Evolutionary conservation across 2,329 filamentous ascomycete genomes (phyloP).

Genomic region (Colletotrichum simmondsii): DNA sequence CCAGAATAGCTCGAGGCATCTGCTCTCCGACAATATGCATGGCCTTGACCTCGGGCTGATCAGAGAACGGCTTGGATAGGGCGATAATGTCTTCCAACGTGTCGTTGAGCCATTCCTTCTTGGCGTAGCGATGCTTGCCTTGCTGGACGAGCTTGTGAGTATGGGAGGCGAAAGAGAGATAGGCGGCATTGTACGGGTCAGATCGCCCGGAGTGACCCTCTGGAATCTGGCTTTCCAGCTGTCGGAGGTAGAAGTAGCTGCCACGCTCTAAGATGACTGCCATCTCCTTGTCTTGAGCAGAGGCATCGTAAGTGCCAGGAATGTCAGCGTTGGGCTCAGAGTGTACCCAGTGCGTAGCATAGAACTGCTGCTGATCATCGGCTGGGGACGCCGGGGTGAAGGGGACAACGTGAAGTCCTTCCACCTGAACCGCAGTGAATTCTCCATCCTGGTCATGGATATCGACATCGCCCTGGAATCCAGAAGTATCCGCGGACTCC

Average conservation of each 20-base stretch:
- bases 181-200: background rate
- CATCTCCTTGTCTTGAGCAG: conserved; percentile 33
- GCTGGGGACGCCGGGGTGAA: background rate
- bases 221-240: background rate
- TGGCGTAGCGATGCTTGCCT: conserved; percentile 36
- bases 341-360: conserved; percentile 17
- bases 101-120: conserved; percentile 18
- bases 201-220: background rate
- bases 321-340: conserved; percentile 35
- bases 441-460: background rate
- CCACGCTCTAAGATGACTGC: background rate
- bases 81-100: background rate
- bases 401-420: background rate
- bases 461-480: conserved; percentile 20
- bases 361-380: conserved; percentile 10
- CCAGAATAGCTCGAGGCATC: conserved; percentile 46
- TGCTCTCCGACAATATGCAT: conserved; percentile 8
- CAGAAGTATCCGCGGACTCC: background rate
- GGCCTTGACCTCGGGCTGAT: conserved; percentile 1
- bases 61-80: background rate
- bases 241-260: conserved; percentile 10
- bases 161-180: conserved; percentile 18
- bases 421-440: background rate
- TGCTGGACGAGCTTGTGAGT: conserved; percentile 40
- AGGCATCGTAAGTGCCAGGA: conserved; percentile 31